Percentiles rank a stretch among this genome's conserved stretches.
phyloP scores from a whole-genome alignment of 768 basidiomycete genomes.

The Boletus subcaerulescens region DNA sequence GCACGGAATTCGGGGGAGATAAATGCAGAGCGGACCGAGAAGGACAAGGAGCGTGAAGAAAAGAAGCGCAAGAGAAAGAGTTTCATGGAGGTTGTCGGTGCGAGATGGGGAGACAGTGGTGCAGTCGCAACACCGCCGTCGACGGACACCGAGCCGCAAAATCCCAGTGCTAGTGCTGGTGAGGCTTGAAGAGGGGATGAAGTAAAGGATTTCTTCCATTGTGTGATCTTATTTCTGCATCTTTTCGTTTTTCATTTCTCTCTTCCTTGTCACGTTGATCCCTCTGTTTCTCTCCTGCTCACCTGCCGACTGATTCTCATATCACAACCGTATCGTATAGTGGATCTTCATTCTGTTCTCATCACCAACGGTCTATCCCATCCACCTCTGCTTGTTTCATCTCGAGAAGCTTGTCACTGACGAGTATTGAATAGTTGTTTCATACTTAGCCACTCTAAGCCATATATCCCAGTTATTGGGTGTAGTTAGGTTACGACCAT shows the following conservation, averaged over 20 bases:
- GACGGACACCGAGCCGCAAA: conserved; percentile 15
- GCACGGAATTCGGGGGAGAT: conserved; percentile 49
- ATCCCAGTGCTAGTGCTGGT: not conserved
- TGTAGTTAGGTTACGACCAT: conserved; percentile 24
- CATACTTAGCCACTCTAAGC: conserved; percentile 17
- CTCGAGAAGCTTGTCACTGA: not conserved
- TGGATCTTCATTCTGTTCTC: conserved; percentile 15
- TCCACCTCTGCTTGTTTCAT: not conserved
- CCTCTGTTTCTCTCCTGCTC: conserved; percentile 1
- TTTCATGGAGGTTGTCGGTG: conserved; percentile 40
- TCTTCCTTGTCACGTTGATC: not conserved
- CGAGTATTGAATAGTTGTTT: conserved; percentile 20
- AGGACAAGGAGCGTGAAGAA: conserved; percentile 52
- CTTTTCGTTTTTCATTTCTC: conserved; percentile 7
- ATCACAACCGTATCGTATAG: conserved; percentile 9
- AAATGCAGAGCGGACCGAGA: conserved; percentile 44
- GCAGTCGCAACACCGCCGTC: conserved; percentile 36
- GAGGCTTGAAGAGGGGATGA: conserved; percentile 13
- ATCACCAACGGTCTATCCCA: conserved; percentile 5
- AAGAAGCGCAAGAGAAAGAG: conserved; percentile 65
- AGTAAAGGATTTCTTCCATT: not conserved
- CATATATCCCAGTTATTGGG: no score
- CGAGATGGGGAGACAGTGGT: conserved; percentile 25
- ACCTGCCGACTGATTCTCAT: conserved; percentile 7
- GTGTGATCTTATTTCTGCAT: conserved; percentile 9